Evolutionary conservation across 2,329 filamentous ascomycete genomes (phyloP).

Genomic region (Saccharata proteae): DNA sequence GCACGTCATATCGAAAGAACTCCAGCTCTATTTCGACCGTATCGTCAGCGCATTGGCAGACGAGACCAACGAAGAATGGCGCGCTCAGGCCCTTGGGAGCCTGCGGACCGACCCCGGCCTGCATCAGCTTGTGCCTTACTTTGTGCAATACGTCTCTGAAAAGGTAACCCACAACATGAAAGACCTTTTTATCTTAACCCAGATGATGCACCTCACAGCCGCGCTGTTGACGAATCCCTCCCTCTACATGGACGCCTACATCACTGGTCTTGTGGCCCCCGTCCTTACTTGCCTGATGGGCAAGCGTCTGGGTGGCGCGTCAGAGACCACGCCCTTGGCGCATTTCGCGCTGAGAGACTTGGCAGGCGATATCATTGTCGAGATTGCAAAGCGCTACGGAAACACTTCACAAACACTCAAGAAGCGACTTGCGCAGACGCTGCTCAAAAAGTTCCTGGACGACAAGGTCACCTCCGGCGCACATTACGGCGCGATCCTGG

Average conservation of each 20-base stretch:
- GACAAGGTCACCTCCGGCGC: slow-evolving; percentile 70
- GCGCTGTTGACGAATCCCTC: slow-evolving; percentile 74
- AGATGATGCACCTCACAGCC: slow-evolving; percentile 83
- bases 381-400: slow-evolving; percentile 71
- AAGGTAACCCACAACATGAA: slow-evolving; percentile 91
- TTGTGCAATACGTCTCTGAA: slow-evolving; percentile 88
- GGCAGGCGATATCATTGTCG: slow-evolving; percentile 67
- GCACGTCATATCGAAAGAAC: slow-evolving; percentile 89
- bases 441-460: slow-evolving; percentile 83
- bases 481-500: slow-evolving; percentile 79
- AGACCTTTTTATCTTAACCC: slow-evolving; percentile 74
- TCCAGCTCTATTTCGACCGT: slow-evolving; percentile 94
- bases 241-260: slow-evolving; percentile 62
- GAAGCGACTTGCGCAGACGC: slow-evolving; percentile 82
- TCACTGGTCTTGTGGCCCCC: slow-evolving; percentile 63
- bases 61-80: slow-evolving; percentile 74
- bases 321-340: slow-evolving; percentile 25
- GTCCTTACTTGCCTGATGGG: slow-evolving; percentile 86
- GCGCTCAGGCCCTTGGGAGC: slow-evolving; percentile 73
- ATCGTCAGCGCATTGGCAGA: slow-evolving; percentile 82
- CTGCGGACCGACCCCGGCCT: slow-evolving; percentile 81
- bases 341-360: slow-evolving; percentile 77
- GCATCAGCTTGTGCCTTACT: slow-evolving; percentile 92
- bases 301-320: slow-evolving; percentile 58
- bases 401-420: slow-evolving; percentile 71